phyloP scores from a whole-genome alignment of 208 protist genomes.

The Tritrichomonas foetus region DNA sequence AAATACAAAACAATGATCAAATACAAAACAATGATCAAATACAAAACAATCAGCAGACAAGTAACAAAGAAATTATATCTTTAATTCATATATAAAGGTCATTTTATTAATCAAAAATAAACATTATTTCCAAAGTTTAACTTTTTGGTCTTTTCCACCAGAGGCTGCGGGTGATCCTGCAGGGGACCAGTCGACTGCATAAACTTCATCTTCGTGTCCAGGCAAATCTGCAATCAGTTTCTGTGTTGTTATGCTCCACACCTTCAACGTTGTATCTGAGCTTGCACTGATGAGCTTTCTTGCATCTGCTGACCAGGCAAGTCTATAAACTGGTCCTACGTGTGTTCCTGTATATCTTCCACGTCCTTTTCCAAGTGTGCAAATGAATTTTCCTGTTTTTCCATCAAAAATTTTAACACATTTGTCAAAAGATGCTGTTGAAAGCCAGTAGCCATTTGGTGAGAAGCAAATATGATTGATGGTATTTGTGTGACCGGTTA shows the following conservation, averaged over 20 bases:
- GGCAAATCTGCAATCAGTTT: slow-evolving; percentile 25
- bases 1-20: too few species aligned
- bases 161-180: not conserved
- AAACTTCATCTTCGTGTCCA: slow-evolving; percentile 48
- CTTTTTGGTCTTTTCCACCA: slow-evolving; percentile 41
- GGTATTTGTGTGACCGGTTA: not conserved
- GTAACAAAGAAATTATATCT: too few species aligned
- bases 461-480: slow-evolving; percentile 14
- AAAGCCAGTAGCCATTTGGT: slow-evolving; percentile 25
- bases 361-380: not conserved
- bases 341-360: not conserved
- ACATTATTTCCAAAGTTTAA: slow-evolving; percentile 42
- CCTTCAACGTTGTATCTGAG: slow-evolving; percentile 30
- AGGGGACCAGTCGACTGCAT: slow-evolving; percentile 40
- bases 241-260: slow-evolving; percentile 10
- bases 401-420: slow-evolving; percentile 24
- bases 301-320: slow-evolving; percentile 10
- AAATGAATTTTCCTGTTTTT: slow-evolving; percentile 38
- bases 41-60: too few species aligned
- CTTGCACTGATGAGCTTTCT: not conserved
- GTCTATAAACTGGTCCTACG: not conserved
- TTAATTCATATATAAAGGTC: too few species aligned
- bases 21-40: too few species aligned
- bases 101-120: too few species aligned
- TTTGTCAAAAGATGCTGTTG: slow-evolving; percentile 23